Evolutionary conservation across 208 protist species (phyloP), one percentile per base, ranked within the genome.

Genomic region (Acanthamoeba lenticulata): DNA sequence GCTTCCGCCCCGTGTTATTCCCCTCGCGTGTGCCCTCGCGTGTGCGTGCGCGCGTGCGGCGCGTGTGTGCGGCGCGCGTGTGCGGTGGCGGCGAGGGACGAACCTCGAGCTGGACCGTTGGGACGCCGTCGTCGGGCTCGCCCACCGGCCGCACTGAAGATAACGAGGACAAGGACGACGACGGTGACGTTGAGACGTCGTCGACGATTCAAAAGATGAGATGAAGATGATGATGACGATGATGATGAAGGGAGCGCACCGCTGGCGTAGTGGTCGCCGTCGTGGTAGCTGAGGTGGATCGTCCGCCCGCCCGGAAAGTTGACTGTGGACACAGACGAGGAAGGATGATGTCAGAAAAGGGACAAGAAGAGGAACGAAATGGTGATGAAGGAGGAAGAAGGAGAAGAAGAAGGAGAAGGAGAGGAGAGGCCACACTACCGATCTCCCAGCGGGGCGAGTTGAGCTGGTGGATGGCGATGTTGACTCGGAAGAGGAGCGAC

Each of bases 201-300:
- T n/a, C n/a, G n/a, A n/a, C n/a, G n/a, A n/a, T n/a, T n/a, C n/a
- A n/a, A n/a, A n/a, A n/a, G n/a, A n/a, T n/a, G n/a, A n/a, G n/a
- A n/a, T n/a, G n/a, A n/a, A n/a, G n/a, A n/a, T n/a, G 45, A 13
- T 45, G 55, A n/a, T 44, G 19, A 40, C n/a, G 47, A 47, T 65
- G 49, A 3, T 42, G n/a, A 24, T 81, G 36, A 47, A 21, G 85
- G 6, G 17, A 42, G 27, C 86, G 57, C 44, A 19, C 94, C 92
- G 69, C 40, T 74, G 42, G 69, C 47, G 57, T 95, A 96, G 86
- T 96, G 95, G 27, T 96, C 90, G 38, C 92, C 95, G 38, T 94
- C 74, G 24, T 96, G 95, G 88, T 96, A 96, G 21, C 77, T 93
- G 40, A 96, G 45, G 60, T 96, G 52, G 32, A 96, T 96, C 1